phyloP scores from a whole-genome alignment of 371 early-diverging fungal species.

The Apophysomyces ossiformis region DNA sequence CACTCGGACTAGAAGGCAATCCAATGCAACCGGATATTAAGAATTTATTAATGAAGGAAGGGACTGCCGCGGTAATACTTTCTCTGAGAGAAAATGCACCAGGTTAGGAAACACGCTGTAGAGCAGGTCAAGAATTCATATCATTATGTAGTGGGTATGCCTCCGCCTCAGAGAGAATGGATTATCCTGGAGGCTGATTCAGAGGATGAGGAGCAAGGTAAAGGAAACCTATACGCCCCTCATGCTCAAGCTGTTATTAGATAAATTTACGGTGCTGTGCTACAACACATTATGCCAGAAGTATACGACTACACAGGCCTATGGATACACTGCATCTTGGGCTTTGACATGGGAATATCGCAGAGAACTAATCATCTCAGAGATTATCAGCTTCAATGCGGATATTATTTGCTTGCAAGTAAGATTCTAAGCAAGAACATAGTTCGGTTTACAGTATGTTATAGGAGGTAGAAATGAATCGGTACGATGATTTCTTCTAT shows the following conservation, averaged over 20 bases:
- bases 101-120: slow-evolving; percentile 49
- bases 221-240: neutral
- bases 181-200: slow-evolving; percentile 63
- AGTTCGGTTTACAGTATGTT: no score
- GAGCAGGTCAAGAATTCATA: neutral
- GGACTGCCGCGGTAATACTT: slow-evolving; percentile 82
- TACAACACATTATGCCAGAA: slow-evolving; percentile 96
- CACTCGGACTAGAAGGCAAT: slow-evolving; percentile 96
- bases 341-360: slow-evolving; percentile 95
- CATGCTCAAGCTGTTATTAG: slow-evolving; percentile 24
- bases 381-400: slow-evolving; percentile 85
- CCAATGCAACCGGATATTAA: slow-evolving; percentile 89
- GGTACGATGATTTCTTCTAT: slow-evolving; percentile 85
- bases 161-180: slow-evolving; percentile 96
- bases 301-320: slow-evolving; percentile 87
- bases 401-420: slow-evolving; percentile 98
- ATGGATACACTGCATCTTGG: slow-evolving; percentile 98
- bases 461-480: slow-evolving; percentile 88
- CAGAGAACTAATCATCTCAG: slow-evolving; percentile 88
- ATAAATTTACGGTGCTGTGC: slow-evolving; percentile 87
- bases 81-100: slow-evolving; percentile 94
- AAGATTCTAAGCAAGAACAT: slow-evolving; percentile 18
- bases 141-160: slow-evolving; percentile 65
- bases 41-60: slow-evolving; percentile 85
- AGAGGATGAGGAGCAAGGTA: slow-evolving; percentile 38